phyloP scores from a whole-genome alignment of 192 early-diverging fungal species.

The Backusella westeae region DNA sequence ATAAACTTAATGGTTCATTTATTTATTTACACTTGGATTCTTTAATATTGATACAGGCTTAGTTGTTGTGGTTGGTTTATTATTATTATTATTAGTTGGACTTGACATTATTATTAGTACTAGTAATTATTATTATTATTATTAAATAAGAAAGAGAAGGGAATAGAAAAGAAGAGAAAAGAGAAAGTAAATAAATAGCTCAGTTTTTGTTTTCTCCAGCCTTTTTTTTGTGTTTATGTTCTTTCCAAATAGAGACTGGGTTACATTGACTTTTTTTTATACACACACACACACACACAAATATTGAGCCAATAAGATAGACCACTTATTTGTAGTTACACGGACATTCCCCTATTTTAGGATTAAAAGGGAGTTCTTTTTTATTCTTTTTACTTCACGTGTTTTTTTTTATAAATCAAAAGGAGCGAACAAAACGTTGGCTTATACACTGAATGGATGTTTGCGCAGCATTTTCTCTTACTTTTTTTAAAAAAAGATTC shows the following conservation, averaged over 20 bases:
- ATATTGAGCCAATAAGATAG: not conserved
- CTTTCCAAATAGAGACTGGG: not conserved
- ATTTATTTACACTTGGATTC: slow-evolving; percentile 11
- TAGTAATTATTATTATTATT: not conserved
- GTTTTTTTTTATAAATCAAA: not conserved
- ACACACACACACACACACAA: not conserved
- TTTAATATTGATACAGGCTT: slow-evolving; percentile 28
- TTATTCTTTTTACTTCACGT: not conserved
- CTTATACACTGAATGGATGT: not conserved
- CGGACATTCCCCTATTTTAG: slow-evolving; percentile 3
- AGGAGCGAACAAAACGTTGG: too few relatives aligned
- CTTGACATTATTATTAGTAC: not conserved
- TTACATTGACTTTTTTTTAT: not conserved
- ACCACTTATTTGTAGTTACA: not conserved
- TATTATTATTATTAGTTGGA: not conserved
- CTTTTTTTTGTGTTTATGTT: not conserved
- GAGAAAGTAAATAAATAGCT: not conserved
- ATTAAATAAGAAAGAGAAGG: not conserved
- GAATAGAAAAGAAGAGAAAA: not conserved
- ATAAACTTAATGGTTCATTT: not conserved
- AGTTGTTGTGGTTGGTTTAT: slow-evolving; percentile 11
- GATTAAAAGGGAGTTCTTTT: not conserved
- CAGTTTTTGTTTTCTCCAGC: not conserved
- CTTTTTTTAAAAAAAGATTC: not conserved
- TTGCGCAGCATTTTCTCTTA: not conserved